A percentile compares a stretch with the other conserved stretches of the same genome.
Conservation (phyloP, 2,329 filamentous ascomycete genomes). For the Massarina eburnea region DNA sequence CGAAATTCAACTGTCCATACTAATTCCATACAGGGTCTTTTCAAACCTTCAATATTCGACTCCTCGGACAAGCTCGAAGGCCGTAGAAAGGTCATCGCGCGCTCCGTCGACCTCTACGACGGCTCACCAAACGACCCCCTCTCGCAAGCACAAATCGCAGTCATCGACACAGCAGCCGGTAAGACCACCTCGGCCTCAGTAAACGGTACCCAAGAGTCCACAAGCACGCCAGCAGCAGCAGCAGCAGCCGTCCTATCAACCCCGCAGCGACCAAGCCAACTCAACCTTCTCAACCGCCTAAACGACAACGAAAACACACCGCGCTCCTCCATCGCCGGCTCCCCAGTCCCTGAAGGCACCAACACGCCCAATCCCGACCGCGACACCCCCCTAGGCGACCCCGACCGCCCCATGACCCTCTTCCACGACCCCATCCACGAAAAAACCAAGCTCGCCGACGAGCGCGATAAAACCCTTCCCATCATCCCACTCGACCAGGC, state of each 20-base stretch:
- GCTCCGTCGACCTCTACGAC: slow-evolving; percentile 93
- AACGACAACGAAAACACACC: slow-evolving; percentile 76
- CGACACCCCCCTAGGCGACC: slow-evolving; percentile 48
- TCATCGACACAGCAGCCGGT: slow-evolving; percentile 55
- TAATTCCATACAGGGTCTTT: slow-evolving; percentile 64
- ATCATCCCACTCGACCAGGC: slow-evolving; percentile 83
- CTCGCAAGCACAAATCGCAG: slow-evolving; percentile 77
- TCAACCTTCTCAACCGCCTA: slow-evolving; percentile 69
- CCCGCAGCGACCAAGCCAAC: slow-evolving; percentile 58
- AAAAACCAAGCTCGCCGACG: slow-evolving; percentile 55
- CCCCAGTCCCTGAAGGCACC: slow-evolving; percentile 82
- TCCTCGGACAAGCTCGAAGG: slow-evolving; percentile 76
- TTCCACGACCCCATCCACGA: slow-evolving; percentile 52
- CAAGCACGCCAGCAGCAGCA: slow-evolving; percentile 47
- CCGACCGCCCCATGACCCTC: slow-evolving; percentile 38
- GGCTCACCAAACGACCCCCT: slow-evolving; percentile 87
- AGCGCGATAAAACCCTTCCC: slow-evolving; percentile 80
- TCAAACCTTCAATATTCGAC: slow-evolving; percentile 85
- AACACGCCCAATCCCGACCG: slow-evolving; percentile 64
- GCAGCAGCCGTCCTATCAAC: slow-evolving; percentile 58
- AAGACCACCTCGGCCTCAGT: slow-evolving; percentile 30
- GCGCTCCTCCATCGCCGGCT: slow-evolving; percentile 81
- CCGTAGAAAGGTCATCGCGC: slow-evolving; percentile 77
- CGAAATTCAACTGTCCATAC: background rate
- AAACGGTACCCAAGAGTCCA: slow-evolving; percentile 41